Evolutionary conservation across 495 filamentous ascomycete genomes (phyloP).

Genomic region (Penicillium verhagenii): DNA sequence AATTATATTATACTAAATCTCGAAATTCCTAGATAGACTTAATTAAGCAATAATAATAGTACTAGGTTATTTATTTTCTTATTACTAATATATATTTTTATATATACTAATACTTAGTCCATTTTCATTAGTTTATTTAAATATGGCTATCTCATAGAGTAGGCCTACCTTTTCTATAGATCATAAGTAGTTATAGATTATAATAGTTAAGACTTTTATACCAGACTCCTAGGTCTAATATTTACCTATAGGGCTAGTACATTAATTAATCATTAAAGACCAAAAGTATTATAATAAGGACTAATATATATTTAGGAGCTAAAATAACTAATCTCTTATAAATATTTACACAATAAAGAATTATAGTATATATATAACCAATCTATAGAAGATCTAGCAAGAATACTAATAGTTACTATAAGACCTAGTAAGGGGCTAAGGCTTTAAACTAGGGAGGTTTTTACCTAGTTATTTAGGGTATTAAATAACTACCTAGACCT

Average conservation of each 20-base stretch:
- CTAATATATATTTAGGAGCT: constrained; percentile 13
- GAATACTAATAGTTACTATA: constrained; percentile 9
- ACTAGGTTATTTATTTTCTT: constrained; percentile 18
- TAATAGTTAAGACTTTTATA: constrained; percentile 5
- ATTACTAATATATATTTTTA: constrained; percentile 25
- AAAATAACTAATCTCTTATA: constrained; percentile 3
- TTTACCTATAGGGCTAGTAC: constrained; percentile 9
- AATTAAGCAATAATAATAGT: background rate
- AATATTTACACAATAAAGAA: background rate
- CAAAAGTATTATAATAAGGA: constrained; percentile 8
- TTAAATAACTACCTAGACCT: constrained; percentile 25
- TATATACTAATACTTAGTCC: constrained; percentile 15
- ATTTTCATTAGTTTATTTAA: constrained; percentile 36
- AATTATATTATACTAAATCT: no score
- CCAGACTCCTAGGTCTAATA: constrained; percentile 7
- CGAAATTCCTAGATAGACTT: no score
- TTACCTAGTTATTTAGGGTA: constrained; percentile 22
- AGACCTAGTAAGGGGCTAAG: constrained; percentile 2
- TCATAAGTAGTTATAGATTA: constrained; percentile 34
- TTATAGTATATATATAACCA: constrained; percentile 6
- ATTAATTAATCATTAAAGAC: background rate
- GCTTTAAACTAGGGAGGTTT: constrained; percentile 22
- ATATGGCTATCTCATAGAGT: constrained; percentile 34
- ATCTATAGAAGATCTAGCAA: constrained; percentile 8
- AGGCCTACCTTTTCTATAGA: constrained; percentile 38